Conservation (phyloP, 108 stramenopile genomes). For the Skeletonema tropicum region DNA sequence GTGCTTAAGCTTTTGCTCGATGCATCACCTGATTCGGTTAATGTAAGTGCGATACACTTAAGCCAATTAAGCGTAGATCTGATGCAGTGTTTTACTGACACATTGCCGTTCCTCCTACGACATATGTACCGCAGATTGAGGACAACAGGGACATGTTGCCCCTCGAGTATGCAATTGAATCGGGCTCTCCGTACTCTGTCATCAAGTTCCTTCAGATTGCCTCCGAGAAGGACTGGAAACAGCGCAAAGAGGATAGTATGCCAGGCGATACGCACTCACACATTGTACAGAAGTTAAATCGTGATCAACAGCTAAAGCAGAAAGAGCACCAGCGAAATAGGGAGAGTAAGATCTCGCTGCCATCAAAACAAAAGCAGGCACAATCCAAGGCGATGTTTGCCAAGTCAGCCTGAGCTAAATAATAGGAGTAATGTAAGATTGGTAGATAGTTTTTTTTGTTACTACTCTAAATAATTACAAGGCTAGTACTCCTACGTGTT, state of each 20-base stretch:
- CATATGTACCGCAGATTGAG: background rate
- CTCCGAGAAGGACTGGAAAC: slow-evolving; percentile 12
- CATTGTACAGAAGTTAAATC: slow-evolving; percentile 8
- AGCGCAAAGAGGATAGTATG: background rate
- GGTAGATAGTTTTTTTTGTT: no score
- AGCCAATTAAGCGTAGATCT: background rate
- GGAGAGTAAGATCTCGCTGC: background rate
- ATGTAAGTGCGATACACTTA: background rate
- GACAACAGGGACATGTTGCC: slow-evolving; percentile 18
- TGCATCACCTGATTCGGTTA: slow-evolving; percentile 17
- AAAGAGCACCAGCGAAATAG: slow-evolving; percentile 8
- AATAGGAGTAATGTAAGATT: no score
- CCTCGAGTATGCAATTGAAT: slow-evolving; percentile 20
- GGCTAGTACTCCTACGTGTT: background rate
- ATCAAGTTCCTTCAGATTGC: slow-evolving; percentile 20
- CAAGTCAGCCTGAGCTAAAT: slow-evolving; percentile 7
- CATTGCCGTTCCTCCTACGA: background rate
- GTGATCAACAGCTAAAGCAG: slow-evolving; percentile 16
- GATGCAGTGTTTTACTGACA: background rate
- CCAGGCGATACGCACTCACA: background rate
- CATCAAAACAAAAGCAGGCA: background rate
- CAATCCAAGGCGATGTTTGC: slow-evolving; percentile 1
- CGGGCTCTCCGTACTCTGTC: slow-evolving; percentile 10
- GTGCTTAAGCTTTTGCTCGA: background rate
- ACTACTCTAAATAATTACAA: background rate